Evolutionary conservation across 768 basidiomycete genomes (phyloP).

Genomic region (Boletellus emodensis): DNA sequence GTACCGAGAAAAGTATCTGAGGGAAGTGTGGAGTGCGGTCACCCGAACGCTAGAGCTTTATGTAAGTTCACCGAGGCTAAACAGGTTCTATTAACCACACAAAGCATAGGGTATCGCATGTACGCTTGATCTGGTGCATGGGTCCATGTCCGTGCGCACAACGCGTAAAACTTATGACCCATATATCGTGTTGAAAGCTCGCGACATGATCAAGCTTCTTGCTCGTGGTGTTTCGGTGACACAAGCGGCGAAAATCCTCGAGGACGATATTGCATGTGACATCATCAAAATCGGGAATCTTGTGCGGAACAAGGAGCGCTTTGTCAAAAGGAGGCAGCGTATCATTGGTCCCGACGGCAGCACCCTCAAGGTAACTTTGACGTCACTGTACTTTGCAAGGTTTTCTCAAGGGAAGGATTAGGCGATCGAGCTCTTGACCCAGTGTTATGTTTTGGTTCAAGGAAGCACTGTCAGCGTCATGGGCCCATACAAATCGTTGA

Average conservation of each 20-base stretch:
- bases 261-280: slow-evolving; percentile 89
- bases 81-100: background rate
- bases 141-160: slow-evolving; percentile 95
- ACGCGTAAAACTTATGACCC: slow-evolving; percentile 98
- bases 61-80: slow-evolving; percentile 40
- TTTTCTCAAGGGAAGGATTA: slow-evolving; percentile 31
- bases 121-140: slow-evolving; percentile 91
- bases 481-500: slow-evolving; percentile 93
- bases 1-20: slow-evolving; percentile 94
- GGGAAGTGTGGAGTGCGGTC: slow-evolving; percentile 92
- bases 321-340: slow-evolving; percentile 92
- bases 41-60: slow-evolving; percentile 79
- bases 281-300: slow-evolving; percentile 97
- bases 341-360: slow-evolving; percentile 98
- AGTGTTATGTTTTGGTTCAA: slow-evolving; percentile 97
- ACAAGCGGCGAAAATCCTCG: slow-evolving; percentile 85
- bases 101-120: slow-evolving; percentile 73
- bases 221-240: slow-evolving; percentile 85
- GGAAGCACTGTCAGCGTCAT: slow-evolving; percentile 98
- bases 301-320: slow-evolving; percentile 93
- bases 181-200: slow-evolving; percentile 91
- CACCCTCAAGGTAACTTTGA: slow-evolving; percentile 75
- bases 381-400: background rate
- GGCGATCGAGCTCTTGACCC: slow-evolving; percentile 96
- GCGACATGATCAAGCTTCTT: slow-evolving; percentile 93